Conservation (phyloP, 2,329 filamentous ascomycete species). For the Trichoderma endophyticum region DNA sequence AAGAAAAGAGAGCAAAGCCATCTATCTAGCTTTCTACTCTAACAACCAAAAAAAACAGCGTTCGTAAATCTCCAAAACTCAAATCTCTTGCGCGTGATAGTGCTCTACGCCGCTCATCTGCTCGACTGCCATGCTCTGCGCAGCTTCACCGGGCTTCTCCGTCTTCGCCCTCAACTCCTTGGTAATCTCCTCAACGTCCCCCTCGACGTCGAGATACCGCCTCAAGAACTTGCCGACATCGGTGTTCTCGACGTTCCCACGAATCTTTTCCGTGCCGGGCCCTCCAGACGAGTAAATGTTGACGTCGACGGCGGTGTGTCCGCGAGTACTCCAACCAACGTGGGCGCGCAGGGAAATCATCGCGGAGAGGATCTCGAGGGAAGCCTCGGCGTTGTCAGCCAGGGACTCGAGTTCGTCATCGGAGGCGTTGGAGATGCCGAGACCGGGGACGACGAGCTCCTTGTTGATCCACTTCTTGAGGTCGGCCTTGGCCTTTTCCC, state of each 20-base stretch:
- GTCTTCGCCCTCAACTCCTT: constrained; percentile 64
- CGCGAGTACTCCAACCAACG: constrained; percentile 91
- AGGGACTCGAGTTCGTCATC: constrained; percentile 68
- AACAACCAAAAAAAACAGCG: background rate
- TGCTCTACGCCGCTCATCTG: background rate
- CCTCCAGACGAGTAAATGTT: constrained; percentile 87
- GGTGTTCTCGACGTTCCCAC: constrained; percentile 92
- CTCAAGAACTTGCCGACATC: constrained; percentile 82
- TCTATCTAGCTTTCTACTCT: background rate
- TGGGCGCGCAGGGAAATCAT: constrained; percentile 87
- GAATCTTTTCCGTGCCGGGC: constrained; percentile 59
- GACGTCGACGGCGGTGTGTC: constrained; percentile 90
- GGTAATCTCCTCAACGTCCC: constrained; percentile 70
- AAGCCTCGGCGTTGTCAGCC: constrained; percentile 53
- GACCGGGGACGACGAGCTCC: constrained; percentile 62
- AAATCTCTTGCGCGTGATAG: constrained; percentile 1
- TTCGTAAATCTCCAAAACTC: background rate
- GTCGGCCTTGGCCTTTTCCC: constrained; percentile 30
- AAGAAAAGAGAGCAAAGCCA: background rate
- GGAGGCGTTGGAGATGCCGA: constrained; percentile 74
- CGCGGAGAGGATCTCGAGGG: constrained; percentile 65
- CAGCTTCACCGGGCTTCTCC: constrained; percentile 16
- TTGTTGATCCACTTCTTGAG: constrained; percentile 64
- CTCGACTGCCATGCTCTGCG: background rate
- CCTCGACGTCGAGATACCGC: constrained; percentile 68